Percentiles rank a stretch among this genome's conserved stretches.
Evolutionary conservation across 1,284 basidiomycete genomes (phyloP).

Genomic region (Macrocystidia cucumis): DNA sequence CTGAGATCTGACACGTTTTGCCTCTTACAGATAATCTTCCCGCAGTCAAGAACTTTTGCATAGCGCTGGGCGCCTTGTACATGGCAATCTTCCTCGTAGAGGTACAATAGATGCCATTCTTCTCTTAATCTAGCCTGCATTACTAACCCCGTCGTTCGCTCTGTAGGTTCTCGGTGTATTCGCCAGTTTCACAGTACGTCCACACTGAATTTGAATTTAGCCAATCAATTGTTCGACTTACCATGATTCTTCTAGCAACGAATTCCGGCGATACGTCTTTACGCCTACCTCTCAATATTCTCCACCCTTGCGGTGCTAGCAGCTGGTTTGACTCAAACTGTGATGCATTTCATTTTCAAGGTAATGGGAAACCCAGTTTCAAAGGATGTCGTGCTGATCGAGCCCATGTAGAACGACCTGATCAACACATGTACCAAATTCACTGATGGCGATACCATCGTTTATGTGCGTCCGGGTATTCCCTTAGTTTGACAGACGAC

Average conservation of each 20-base stretch:
- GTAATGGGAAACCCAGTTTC: conserved; percentile 18
- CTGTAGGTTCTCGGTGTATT: conserved; percentile 38
- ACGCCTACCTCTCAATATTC: conserved; percentile 44
- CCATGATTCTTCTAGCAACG: conserved; percentile 43
- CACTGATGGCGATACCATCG: conserved; percentile 24
- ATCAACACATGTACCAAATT: conserved; percentile 41
- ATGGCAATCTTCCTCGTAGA: conserved; percentile 38
- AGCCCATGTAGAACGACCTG: conserved; percentile 33
- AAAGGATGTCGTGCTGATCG: conserved; percentile 3
- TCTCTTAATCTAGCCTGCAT: too few relatives aligned
- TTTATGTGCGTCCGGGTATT: conserved; percentile 24
- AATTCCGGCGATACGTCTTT: conserved; percentile 42
- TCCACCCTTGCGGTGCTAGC: conserved; percentile 47
- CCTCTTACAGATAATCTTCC: conserved; percentile 17
- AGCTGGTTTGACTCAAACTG: conserved; percentile 45
- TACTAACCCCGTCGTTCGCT: neutral
- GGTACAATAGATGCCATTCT: conserved; percentile 11
- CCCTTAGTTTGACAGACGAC: neutral
- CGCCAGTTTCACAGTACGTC: conserved; percentile 47
- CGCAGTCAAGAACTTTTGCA: conserved; percentile 22
- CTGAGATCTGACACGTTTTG: neutral
- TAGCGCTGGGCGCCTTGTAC: conserved; percentile 30
- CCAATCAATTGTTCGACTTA: neutral
- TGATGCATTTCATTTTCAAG: conserved; percentile 68
- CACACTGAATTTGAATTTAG: too few relatives aligned